Evolutionary conservation across 352 stramenopile species (phyloP).

Genomic region (Phytophthora nicotianae): DNA sequence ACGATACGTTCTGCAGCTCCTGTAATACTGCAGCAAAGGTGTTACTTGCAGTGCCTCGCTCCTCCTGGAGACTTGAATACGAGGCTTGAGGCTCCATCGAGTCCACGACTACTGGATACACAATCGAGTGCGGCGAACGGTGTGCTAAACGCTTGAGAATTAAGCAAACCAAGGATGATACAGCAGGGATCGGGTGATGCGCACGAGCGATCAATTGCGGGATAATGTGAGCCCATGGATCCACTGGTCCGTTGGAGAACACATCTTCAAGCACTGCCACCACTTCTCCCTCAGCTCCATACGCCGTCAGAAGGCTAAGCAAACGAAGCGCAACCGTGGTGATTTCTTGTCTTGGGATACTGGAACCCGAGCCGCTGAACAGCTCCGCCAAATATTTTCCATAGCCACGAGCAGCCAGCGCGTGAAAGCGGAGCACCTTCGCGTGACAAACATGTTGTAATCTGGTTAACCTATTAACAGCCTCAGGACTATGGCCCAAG

Average conservation of each 20-base stretch:
- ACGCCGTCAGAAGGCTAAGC: slow-evolving; percentile 68
- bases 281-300: slow-evolving; percentile 55
- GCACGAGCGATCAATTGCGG: slow-evolving; percentile 75
- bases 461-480: slow-evolving; percentile 37
- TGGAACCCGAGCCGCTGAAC: slow-evolving; percentile 4
- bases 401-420: slow-evolving; percentile 49
- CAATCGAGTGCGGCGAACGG: slow-evolving; percentile 65
- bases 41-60: slow-evolving; percentile 14
- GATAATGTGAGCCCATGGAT: slow-evolving; percentile 68
- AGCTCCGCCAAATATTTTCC: slow-evolving; percentile 39
- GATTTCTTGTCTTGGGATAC: slow-evolving; percentile 32
- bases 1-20: slow-evolving; percentile 45
- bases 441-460: slow-evolving; percentile 43
- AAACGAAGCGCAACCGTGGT: slow-evolving; percentile 67
- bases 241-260: slow-evolving; percentile 55
- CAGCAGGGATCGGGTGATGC: slow-evolving; percentile 53
- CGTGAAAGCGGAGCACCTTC: slow-evolving; percentile 44
- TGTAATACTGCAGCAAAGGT: slow-evolving; percentile 47
- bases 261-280: slow-evolving; percentile 44
- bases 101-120: slow-evolving; percentile 81
- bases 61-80: slow-evolving; percentile 7
- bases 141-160: slow-evolving; percentile 72
- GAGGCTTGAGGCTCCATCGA: slow-evolving; percentile 32
- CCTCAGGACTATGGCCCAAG: slow-evolving; percentile 4
- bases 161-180: slow-evolving; percentile 56